phyloP scores from a whole-genome alignment of 176 grass and related monocot genomes.

The Avena atlantica region DNA sequence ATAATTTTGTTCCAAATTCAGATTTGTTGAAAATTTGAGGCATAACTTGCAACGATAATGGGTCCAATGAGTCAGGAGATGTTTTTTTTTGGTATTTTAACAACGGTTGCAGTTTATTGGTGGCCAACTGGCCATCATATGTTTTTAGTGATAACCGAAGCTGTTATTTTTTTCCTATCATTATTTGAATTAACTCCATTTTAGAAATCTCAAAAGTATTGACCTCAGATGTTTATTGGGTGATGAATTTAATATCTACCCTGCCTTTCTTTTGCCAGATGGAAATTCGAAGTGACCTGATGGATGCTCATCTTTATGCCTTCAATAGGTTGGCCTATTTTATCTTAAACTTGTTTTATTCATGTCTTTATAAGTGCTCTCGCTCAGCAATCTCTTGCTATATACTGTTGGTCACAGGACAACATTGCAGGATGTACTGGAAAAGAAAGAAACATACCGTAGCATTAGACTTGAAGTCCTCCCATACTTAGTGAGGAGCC shows the following conservation, averaged over 20 bases:
- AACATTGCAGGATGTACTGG: constrained; percentile 82
- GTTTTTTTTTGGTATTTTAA: background rate
- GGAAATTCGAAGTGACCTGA: constrained; percentile 96
- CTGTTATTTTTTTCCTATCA: constrained; percentile 6
- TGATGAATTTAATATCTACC: constrained; percentile 41
- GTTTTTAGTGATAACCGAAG: background rate
- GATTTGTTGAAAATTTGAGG: background rate
- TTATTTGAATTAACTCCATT: constrained; percentile 2
- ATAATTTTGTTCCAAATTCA: constrained; percentile 20
- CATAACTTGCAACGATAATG: background rate
- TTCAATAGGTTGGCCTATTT: constrained; percentile 79
- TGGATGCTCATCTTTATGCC: constrained; percentile 99
- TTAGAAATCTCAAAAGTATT: background rate
- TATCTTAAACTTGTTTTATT: constrained; percentile 20
- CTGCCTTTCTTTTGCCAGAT: constrained; percentile 62
- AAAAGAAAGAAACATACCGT: constrained; percentile 74
- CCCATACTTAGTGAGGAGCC: constrained; percentile 87
- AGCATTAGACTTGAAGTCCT: constrained; percentile 93
- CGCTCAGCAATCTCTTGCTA: constrained; percentile 1
- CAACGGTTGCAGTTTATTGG: constrained; percentile 11
- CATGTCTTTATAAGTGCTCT: constrained; percentile 11
- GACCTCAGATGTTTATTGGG: constrained; percentile 3
- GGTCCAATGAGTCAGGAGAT: background rate
- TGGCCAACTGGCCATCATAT: background rate
- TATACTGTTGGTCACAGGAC: constrained; percentile 56